phyloP scores from a whole-genome alignment of 805 yeast genomes.

The Teunomyces gatunensis region DNA sequence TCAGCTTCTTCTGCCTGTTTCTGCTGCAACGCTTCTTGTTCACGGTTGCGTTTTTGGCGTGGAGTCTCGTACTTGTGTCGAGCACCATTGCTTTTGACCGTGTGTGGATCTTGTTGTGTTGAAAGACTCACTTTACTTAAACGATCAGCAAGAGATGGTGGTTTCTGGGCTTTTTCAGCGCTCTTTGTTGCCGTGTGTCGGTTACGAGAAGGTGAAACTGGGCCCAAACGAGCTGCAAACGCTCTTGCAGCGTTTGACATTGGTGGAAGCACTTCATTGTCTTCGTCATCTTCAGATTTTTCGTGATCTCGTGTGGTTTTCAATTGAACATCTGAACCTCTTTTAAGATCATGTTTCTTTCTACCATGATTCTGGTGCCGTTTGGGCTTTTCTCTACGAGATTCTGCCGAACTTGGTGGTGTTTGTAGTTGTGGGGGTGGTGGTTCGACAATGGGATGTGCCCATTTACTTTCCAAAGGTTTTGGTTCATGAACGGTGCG shows the following conservation, averaged over 20 bases:
- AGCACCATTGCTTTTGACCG: neutral
- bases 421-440: constrained; percentile 2
- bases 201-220: neutral
- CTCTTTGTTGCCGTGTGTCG: neutral
- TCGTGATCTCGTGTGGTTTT: neutral
- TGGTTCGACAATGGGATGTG: constrained; percentile 14
- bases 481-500: neutral
- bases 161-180: neutral
- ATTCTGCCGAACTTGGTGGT: neutral
- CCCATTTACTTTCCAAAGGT: constrained; percentile 31
- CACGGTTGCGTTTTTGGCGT: constrained; percentile 1
- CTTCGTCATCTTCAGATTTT: constrained; percentile 1
- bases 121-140: neutral
- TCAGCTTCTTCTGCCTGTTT: constrained; percentile 9
- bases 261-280: constrained; percentile 18
- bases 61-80: constrained; percentile 3
- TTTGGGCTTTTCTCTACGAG: neutral
- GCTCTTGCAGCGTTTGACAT: constrained; percentile 31
- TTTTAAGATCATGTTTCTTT: neutral
- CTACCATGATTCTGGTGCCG: neutral
- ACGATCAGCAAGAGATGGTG: neutral
- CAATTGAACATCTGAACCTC: no score
- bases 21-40: neutral
- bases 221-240: constrained; percentile 26
- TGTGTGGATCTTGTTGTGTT: neutral